Percentiles rank a stretch among this genome's conserved stretches.
Evolutionary conservation across 495 filamentous ascomycete genomes (phyloP).

Genomic region (Aspergillus steynii): DNA sequence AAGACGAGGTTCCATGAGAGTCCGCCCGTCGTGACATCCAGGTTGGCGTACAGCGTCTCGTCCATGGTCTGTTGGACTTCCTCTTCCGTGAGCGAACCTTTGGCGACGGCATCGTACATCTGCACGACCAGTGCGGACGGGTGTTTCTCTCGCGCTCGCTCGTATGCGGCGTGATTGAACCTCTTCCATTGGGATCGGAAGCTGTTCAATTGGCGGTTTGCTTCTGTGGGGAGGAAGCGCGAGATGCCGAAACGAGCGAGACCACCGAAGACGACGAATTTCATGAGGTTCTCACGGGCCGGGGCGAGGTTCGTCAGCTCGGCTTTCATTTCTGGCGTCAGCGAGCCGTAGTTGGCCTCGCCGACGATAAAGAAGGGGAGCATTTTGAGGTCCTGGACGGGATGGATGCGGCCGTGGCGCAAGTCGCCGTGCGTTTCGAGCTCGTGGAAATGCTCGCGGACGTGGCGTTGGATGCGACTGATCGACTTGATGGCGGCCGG

Average conservation of each 20-base stretch:
- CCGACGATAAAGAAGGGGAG: constrained; percentile 38
- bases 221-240: constrained; percentile 22
- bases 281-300: constrained; percentile 29
- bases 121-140: constrained; percentile 15
- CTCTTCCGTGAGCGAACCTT: constrained; percentile 19
- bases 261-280: constrained; percentile 28
- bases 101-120: constrained; percentile 22
- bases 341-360: constrained; percentile 33
- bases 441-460: constrained; percentile 5
- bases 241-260: constrained; percentile 20
- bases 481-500: constrained; percentile 3
- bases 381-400: constrained; percentile 32
- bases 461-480: constrained; percentile 13
- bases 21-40: constrained; percentile 44
- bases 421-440: background rate
- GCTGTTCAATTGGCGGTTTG: constrained; percentile 15
- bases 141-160: constrained; percentile 5
- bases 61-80: constrained; percentile 42
- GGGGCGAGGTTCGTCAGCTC: constrained; percentile 20
- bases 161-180: constrained; percentile 20
- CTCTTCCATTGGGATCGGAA: constrained; percentile 24
- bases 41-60: constrained; percentile 47
- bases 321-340: constrained; percentile 15
- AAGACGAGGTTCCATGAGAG: constrained; percentile 42
- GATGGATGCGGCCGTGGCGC: constrained; percentile 17